A percentile compares a stretch with the other conserved stretches of the same genome.
Conservation (phyloP, 2,329 filamentous ascomycete species). For the Macroventuria anomochaeta region DNA sequence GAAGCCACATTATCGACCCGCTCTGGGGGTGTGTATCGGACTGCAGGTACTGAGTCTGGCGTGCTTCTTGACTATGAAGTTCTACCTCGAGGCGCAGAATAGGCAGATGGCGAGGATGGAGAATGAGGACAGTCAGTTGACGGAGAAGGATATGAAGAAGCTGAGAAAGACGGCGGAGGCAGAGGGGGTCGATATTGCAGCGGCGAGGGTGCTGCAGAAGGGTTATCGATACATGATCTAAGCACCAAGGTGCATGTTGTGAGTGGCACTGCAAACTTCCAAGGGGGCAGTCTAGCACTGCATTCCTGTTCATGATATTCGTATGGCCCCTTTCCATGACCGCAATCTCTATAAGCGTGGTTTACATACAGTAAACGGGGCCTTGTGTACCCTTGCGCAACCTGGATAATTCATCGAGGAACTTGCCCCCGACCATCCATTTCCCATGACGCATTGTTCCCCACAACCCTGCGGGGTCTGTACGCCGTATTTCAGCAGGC, state of each 20-base stretch:
- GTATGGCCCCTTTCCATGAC: too few species aligned
- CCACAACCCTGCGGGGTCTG: too few species aligned
- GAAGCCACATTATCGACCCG: constrained; percentile 29
- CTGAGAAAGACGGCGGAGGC: constrained; percentile 60
- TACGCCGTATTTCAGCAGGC: too few species aligned
- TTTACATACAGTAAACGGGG: too few species aligned
- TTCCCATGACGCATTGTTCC: too few species aligned
- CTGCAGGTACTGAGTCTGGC: constrained; percentile 25
- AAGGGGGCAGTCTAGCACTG: too few species aligned
- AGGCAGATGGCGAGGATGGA: constrained; percentile 59
- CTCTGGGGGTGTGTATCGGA: constrained; percentile 31
- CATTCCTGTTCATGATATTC: too few species aligned
- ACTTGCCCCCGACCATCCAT: too few species aligned
- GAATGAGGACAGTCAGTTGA: constrained; percentile 54
- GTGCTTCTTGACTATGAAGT: constrained; percentile 25
- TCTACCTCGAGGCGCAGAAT: constrained; percentile 53
- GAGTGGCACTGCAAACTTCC: too few species aligned
- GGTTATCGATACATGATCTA: constrained; percentile 62
- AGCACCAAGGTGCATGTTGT: not conserved
- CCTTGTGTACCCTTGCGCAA: too few species aligned
- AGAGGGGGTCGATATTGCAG: constrained; percentile 58
- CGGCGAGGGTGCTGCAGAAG: constrained; percentile 60
- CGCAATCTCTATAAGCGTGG: too few species aligned
- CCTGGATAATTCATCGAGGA: too few species aligned
- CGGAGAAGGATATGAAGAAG: constrained; percentile 55